Conservation (phyloP, 768 basidiomycete species). For the Agrocybe praecox region DNA sequence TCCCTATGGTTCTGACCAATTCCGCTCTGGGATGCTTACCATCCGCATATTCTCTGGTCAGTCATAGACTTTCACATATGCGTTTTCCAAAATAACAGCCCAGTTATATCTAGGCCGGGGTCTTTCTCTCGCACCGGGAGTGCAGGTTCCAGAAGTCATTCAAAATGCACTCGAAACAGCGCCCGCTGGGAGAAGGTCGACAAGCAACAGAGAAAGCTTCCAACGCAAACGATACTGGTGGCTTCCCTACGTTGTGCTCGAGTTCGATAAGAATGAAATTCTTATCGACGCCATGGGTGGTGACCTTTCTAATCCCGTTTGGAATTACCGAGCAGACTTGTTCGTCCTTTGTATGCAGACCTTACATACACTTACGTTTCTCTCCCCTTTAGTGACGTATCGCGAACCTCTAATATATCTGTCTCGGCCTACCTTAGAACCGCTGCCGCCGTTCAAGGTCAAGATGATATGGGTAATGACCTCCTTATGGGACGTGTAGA, state of each 20-base stretch:
- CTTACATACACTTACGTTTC: slow-evolving; percentile 1
- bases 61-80: slow-evolving; percentile 14
- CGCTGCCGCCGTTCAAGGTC: slow-evolving; percentile 65
- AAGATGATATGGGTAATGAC: slow-evolving; percentile 98
- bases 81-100: neutral
- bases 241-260: slow-evolving; percentile 96
- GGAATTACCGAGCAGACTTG: slow-evolving; percentile 98
- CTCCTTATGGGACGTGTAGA: slow-evolving; percentile 92
- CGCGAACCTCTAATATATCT: slow-evolving; percentile 88
- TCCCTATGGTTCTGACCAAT: slow-evolving; percentile 56
- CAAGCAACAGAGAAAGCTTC: slow-evolving; percentile 85
- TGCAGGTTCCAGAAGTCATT: slow-evolving; percentile 81
- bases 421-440: slow-evolving; percentile 93
- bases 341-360: slow-evolving; percentile 42
- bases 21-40: slow-evolving; percentile 89
- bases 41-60: slow-evolving; percentile 92
- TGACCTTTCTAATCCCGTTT: slow-evolving; percentile 86
- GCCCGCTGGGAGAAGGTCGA: slow-evolving; percentile 54
- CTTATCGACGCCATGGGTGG: slow-evolving; percentile 95
- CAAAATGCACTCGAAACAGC: slow-evolving; percentile 75
- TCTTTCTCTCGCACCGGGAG: slow-evolving; percentile 77
- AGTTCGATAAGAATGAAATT: slow-evolving; percentile 98
- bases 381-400: slow-evolving; percentile 75
- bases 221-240: slow-evolving; percentile 95
- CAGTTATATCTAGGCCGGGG: slow-evolving; percentile 61